Base-by-base conservation (phyloP, 345 rosid species). In the Jatropha curcas region DNA sequence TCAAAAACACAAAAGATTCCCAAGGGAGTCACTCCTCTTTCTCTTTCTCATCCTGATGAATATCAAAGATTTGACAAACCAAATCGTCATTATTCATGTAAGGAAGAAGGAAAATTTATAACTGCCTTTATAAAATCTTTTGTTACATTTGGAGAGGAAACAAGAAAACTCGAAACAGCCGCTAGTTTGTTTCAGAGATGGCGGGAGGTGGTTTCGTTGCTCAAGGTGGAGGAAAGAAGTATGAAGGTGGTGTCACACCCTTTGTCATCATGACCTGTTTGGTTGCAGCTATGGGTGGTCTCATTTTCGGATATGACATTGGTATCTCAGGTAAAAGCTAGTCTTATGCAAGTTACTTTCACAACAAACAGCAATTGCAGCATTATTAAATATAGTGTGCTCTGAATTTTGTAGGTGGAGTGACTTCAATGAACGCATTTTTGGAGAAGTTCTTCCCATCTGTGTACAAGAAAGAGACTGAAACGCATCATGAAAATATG, bases 281-380 rank as follows among this genome's bases (percentile, higher is more conserved):
- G 72, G 88, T 90, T 30, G 94, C 97, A 2, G 94, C 97, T 61
- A 81, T 83, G 76, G 98, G 98, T 9, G 97, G 98, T 77, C 93
- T 91, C 74, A 81, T 93, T 67, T 90, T 93, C 45, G 94, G 97
- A 31, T 93, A 93, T 65, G 97, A 93, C 75, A 74, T 90, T 4
- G 97, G 96, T 10, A 90, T 92, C 78, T 92, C 93, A 77, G 93
- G 96, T 88, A 67, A 25, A 16, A 7, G 11, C 8, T 37, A 8
- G 4, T 4, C 8, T 37, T 37, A 37, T 37, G n/a, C n/a, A n/a
- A n/a, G n/a, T n/a, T n/a, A n/a, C n/a, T n/a, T n/a, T n/a, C n/a
- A n/a, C n/a, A n/a, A n/a, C n/a, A n/a, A n/a, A n/a, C n/a, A n/a
- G n/a, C n/a, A n/a, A n/a, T n/a, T n/a, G n/a, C n/a, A n/a, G n/a